These are phyloP conservation scores for Inga leiocalycina DNA, from an alignment of 306 rosid genomes.

Conservation along the genomic window DNA sequence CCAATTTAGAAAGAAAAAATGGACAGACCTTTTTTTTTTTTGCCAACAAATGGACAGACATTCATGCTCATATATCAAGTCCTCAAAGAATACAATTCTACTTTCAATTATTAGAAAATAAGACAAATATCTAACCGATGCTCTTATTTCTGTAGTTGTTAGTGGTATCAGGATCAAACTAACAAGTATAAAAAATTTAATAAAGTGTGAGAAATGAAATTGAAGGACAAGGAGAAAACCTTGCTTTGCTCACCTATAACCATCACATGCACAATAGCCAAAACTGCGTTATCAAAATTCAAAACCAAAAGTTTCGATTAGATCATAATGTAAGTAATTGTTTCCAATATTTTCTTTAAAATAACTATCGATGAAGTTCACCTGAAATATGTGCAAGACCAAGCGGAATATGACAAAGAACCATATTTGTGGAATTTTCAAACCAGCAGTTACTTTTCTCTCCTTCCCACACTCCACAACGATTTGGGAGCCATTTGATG, in stretches of 20 bases:
- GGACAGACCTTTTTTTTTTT: too few relatives aligned
- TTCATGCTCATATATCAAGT: too few relatives aligned
- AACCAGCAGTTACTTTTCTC: neutral
- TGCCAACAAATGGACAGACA: too few relatives aligned
- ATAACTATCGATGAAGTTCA: neutral
- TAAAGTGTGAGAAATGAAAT: neutral
- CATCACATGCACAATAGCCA: accelerated
- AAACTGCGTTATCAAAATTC: neutral
- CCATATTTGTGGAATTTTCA: neutral
- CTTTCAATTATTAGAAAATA: too few relatives aligned
- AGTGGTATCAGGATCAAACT: too few relatives aligned
- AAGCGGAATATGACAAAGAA: neutral
- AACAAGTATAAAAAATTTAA: too few relatives aligned
- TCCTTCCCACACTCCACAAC: neutral
- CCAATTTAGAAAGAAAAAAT: too few relatives aligned
- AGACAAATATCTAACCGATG: neutral
- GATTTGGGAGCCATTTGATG: neutral
- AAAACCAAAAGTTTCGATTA: too few relatives aligned
- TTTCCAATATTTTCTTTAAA: too few relatives aligned
- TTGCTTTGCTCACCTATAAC: neutral
- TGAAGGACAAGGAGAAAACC: neutral
- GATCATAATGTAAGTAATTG: neutral
- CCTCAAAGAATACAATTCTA: too few relatives aligned
- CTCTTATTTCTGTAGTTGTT: too few relatives aligned
- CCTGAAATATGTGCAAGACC: accelerated